Evolutionary conservation across 225 moss, liverwort and hornwort species (phyloP).

Genomic region (Polytrichum formosum): DNA sequence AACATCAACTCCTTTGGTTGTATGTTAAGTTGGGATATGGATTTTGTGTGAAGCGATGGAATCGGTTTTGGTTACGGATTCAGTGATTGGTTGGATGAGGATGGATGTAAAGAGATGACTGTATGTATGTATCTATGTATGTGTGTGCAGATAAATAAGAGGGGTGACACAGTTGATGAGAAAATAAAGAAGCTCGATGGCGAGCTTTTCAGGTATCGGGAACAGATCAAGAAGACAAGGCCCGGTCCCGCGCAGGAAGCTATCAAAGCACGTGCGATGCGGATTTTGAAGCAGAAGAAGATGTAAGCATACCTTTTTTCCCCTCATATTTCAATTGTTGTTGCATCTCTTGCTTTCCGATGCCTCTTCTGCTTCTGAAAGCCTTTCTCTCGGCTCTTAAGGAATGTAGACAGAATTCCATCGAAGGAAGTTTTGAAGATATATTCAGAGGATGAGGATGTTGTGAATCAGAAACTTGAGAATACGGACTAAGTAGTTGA

Average conservation of each 20-base stretch:
- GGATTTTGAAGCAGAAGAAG: slow-evolving; percentile 90
- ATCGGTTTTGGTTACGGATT: not conserved
- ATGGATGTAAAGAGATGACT: not conserved
- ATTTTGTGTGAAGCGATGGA: not conserved
- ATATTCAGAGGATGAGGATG: too few species aligned
- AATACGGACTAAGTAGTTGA: too few species aligned
- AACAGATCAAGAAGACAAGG: slow-evolving; percentile 93
- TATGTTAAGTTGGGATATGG: too few species aligned
- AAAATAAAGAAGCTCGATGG: slow-evolving; percentile 89
- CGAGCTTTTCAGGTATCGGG: slow-evolving; percentile 81
- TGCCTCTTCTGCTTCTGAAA: too few species aligned
- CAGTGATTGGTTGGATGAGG: not conserved
- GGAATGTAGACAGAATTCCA: too few species aligned
- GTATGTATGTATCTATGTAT: slow-evolving; percentile 2
- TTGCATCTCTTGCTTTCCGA: too few species aligned
- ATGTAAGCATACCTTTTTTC: slow-evolving; percentile 32
- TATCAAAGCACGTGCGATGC: slow-evolving; percentile 92
- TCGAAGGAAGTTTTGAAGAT: too few species aligned
- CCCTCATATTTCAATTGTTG: too few species aligned
- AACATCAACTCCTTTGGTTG: too few species aligned
- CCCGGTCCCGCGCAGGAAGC: slow-evolving; percentile 98
- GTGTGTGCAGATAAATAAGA: slow-evolving; percentile 74
- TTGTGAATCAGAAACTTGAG: too few species aligned
- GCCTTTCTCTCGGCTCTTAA: too few species aligned
- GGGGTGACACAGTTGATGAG: slow-evolving; percentile 90